Evolutionary conservation across 139 green algal genomes (phyloP).

Genomic region (Closterium sp.): DNA sequence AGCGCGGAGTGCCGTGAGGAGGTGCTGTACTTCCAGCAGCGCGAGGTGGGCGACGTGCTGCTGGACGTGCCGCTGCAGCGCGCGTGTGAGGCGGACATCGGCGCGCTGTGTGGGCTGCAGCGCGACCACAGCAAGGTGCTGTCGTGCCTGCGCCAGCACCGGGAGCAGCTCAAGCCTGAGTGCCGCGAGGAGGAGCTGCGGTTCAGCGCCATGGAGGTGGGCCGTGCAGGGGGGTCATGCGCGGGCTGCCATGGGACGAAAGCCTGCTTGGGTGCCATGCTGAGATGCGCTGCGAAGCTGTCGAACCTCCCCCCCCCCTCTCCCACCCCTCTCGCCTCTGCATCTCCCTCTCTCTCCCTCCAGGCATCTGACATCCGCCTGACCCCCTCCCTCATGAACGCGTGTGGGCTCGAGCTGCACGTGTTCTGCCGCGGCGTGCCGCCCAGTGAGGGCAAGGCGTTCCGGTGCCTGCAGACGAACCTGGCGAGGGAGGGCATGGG

Average conservation of each 20-base stretch:
- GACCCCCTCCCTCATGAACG: constrained; percentile 8
- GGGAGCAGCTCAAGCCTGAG: constrained; percentile 58
- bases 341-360: background rate
- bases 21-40: constrained; percentile 45
- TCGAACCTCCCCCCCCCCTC: no score
- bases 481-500: constrained; percentile 19
- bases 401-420: constrained; percentile 19
- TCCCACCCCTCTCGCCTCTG: no score
- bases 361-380: constrained; percentile 1
- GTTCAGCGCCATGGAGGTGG: constrained; percentile 15
- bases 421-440: constrained; percentile 17
- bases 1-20: constrained; percentile 70
- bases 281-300: no score
- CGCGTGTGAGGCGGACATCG: background rate
- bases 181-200: constrained; percentile 70
- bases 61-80: background rate
- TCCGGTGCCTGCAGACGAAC: constrained; percentile 29
- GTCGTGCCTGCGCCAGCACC: constrained; percentile 72
- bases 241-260: background rate
- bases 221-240: no score
- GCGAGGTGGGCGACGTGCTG: background rate
- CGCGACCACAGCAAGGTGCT: constrained; percentile 67
- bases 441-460: constrained; percentile 18
- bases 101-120: background rate
- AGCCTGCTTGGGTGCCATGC: background rate